Conservation (phyloP, 2,329 filamentous ascomycete species). For the Aspergillus glaucus region DNA sequence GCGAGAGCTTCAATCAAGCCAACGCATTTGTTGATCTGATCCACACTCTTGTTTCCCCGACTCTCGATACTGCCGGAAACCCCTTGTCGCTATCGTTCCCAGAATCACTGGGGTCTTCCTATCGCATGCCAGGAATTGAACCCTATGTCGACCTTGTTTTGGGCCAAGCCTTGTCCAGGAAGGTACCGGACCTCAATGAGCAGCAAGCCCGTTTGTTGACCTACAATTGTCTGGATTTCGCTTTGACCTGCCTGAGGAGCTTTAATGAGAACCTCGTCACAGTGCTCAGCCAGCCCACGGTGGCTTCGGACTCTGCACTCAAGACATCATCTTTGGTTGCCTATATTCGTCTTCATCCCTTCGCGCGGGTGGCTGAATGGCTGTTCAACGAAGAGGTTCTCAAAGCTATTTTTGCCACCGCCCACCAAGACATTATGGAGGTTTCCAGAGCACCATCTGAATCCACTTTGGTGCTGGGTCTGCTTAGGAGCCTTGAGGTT, state of each 20-base stretch:
- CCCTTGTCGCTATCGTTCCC: slow-evolving; percentile 79
- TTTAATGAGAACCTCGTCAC: slow-evolving; percentile 94
- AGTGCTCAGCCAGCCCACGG: slow-evolving; percentile 70
- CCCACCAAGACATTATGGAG: slow-evolving; percentile 68
- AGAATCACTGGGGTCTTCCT: slow-evolving; percentile 70
- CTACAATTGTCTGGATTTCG: slow-evolving; percentile 77
- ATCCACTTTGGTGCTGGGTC: slow-evolving; percentile 73
- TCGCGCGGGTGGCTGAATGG: slow-evolving; percentile 95
- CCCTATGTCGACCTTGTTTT: slow-evolving; percentile 88
- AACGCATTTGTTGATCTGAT: slow-evolving; percentile 77
- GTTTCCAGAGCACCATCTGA: slow-evolving; percentile 67
- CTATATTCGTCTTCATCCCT: slow-evolving; percentile 86
- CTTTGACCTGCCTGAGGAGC: slow-evolving; percentile 67
- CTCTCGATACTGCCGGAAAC: slow-evolving; percentile 41
- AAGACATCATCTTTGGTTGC: slow-evolving; percentile 65
- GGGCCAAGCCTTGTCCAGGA: slow-evolving; percentile 67
- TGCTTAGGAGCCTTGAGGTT: slow-evolving; percentile 75
- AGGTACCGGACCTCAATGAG: slow-evolving; percentile 60
- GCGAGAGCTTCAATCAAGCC: slow-evolving; percentile 74
- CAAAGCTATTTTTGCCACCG: slow-evolving; percentile 66
- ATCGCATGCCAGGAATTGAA: slow-evolving; percentile 79
- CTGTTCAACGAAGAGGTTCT: slow-evolving; percentile 91
- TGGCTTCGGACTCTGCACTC: slow-evolving; percentile 70
- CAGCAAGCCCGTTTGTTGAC: slow-evolving; percentile 67
- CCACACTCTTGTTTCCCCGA: slow-evolving; percentile 62